phyloP scores from a whole-genome alignment of 2,329 filamentous ascomycete genomes.

The Pseudogymnoascus verrucosus region DNA sequence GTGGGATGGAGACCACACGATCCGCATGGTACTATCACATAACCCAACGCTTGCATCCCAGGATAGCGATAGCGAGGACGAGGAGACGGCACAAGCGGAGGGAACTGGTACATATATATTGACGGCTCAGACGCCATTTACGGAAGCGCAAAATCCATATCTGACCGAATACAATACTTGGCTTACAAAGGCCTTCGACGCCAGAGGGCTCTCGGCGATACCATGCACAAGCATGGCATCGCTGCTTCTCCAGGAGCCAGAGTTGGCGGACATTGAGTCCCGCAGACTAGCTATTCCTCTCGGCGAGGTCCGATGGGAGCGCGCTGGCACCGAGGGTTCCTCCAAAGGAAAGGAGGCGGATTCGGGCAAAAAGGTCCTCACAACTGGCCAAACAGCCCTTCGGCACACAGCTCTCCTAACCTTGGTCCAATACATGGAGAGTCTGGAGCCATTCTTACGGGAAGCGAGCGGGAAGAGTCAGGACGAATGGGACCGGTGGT shows the following conservation, averaged over 20 bases:
- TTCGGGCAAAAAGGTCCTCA: conserved; percentile 22
- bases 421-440: conserved; percentile 75
- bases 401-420: conserved; percentile 73
- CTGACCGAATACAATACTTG: conserved; percentile 77
- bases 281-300: conserved; percentile 81
- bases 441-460: conserved; percentile 72
- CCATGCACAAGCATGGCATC: conserved; percentile 73
- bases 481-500: conserved; percentile 90
- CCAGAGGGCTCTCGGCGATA: conserved; percentile 59
- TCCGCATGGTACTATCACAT: conserved; percentile 77
- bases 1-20: conserved; percentile 81
- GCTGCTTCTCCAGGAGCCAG: conserved; percentile 73
- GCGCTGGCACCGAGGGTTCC: conserved; percentile 54
- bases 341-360: conserved; percentile 26
- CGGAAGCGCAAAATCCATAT: conserved; percentile 71
- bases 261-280: conserved; percentile 62
- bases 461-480: conserved; percentile 79
- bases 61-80: conserved; percentile 41
- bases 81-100: conserved; percentile 56
- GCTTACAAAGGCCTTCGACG: conserved; percentile 68
- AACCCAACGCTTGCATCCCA: conserved; percentile 35
- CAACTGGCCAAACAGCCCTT: conserved; percentile 62
- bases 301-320: conserved; percentile 80
- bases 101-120: conserved; percentile 75
- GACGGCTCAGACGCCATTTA: conserved; percentile 74